Base-by-base conservation (phyloP, 805 yeast species). In the Sugiyamaella americana region DNA sequence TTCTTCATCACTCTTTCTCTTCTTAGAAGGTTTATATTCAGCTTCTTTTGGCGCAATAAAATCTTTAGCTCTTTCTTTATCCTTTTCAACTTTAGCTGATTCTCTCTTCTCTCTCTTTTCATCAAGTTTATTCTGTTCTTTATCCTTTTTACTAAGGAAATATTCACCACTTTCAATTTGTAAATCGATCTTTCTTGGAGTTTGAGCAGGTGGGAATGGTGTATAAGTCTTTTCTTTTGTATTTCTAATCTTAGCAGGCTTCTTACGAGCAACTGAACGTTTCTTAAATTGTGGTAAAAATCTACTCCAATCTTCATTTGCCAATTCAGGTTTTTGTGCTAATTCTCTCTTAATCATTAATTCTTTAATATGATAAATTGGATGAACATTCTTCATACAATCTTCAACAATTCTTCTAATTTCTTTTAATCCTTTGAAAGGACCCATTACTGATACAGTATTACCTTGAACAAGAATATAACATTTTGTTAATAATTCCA, bases 161-260 rank as follows among this genome's bases (percentile, higher is more conserved):
- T 87, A 93, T 67, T 93, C 98, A 78, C 98, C 98, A 72, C 94
- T 82, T 68, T 93, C 98, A 67, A 93, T 88, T 71, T 88, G 95
- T 64, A 89, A 72, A 78, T 93, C 98, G 67, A 93, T 74, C 85
- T 93, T 89, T 74, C 98, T 84, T 62, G 98, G 98, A 56, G 80
- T 78, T 69, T 87, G 98, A 44, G 87, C 85, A 58, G 98, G 98
- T 71, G 98, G 98, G 88, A 93, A 93, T 63, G 98, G 98, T 29
- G 98, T 93, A 78, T 91, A 91, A 2, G 79, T 82, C 68, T 83
- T 89, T 75, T 75, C 74, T 67, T 83, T 88, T 72, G 75, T 75
- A 51, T 67, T 76, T 73, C 78, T 77, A 60, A 76, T 70, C 65
- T 77, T 79, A 67, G 76, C 79, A 51, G 93, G 85, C 74, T 83